A percentile compares a stretch with the other conserved stretches of the same genome.
phyloP scores from a whole-genome alignment of 306 rosid genomes.

The Medicago ruthenica region DNA sequence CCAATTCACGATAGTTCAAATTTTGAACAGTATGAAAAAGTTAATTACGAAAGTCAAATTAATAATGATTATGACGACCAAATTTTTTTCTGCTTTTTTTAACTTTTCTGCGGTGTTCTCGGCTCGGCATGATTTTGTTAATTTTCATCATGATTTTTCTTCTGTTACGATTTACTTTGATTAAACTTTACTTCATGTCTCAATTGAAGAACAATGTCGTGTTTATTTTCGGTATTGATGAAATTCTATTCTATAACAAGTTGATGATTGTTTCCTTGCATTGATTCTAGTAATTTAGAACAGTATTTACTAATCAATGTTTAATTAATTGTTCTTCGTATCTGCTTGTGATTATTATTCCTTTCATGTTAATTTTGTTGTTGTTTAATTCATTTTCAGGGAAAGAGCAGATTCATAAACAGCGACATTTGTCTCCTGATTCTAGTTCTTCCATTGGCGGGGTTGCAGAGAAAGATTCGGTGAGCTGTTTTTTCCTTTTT shows the following conservation, averaged over 20 bases:
- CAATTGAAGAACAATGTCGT: neutral
- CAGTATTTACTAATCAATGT: neutral
- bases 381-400: slow-evolving; percentile 58
- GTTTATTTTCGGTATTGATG: neutral
- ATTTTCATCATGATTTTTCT: slow-evolving; percentile 40
- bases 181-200: slow-evolving; percentile 39
- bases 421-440: slow-evolving; percentile 57
- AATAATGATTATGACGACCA: slow-evolving; percentile 17
- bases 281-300: slow-evolving; percentile 40
- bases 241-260: neutral
- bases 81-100: slow-evolving; percentile 27
- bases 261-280: slow-evolving; percentile 21
- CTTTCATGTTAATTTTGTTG: slow-evolving; percentile 40
- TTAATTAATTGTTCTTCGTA: slow-evolving; percentile 10
- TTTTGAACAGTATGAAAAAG: neutral
- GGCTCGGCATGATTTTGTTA: slow-evolving; percentile 50
- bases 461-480: slow-evolving; percentile 62
- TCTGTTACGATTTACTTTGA: slow-evolving; percentile 50
- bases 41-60: neutral
- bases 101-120: slow-evolving; percentile 46
- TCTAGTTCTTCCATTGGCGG: slow-evolving; percentile 63
- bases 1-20: neutral
- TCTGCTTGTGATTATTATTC: slow-evolving; percentile 33
- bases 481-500: slow-evolving; percentile 53
- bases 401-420: slow-evolving; percentile 55